Percentiles rank a stretch among this genome's conserved stretches.
Evolutionary conservation across 139 green algal genomes (phyloP).

Genomic region (Tetradesmus lagerheimii): DNA sequence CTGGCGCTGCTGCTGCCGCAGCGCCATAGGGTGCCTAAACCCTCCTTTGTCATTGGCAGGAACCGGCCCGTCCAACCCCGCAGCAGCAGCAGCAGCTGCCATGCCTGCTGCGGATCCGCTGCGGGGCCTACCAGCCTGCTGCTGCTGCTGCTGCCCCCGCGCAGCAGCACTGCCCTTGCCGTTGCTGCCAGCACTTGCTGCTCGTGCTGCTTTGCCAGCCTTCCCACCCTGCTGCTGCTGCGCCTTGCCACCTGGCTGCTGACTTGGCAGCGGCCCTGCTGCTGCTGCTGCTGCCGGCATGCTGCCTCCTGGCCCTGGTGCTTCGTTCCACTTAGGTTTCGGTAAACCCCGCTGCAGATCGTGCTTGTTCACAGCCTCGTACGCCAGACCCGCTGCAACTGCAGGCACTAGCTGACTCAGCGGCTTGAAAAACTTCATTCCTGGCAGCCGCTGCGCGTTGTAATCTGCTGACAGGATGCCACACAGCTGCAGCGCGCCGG

Average conservation of each 20-base stretch:
- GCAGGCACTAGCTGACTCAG: slow-evolving; percentile 10
- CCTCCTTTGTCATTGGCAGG: not conserved
- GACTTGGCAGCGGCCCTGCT: not conserved
- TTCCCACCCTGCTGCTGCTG: not conserved
- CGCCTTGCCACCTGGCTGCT: not conserved
- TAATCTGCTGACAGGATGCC: slow-evolving; percentile 41
- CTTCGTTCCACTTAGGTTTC: slow-evolving; percentile 42
- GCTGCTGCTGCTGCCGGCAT: not conserved
- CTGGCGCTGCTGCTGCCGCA: slow-evolving; percentile 43
- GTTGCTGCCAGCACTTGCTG: not conserved
- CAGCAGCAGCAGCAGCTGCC: slow-evolving; percentile 9
- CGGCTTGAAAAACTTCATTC: slow-evolving; percentile 49
- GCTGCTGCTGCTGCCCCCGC: not conserved
- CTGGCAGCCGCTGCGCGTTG: slow-evolving; percentile 49
- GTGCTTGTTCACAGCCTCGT: slow-evolving; percentile 48
- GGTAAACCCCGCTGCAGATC: slow-evolving; percentile 43
- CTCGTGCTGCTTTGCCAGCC: not conserved
- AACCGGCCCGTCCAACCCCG: not conserved
- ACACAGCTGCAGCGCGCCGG: slow-evolving; percentile 5
- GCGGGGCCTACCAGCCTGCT: not conserved
- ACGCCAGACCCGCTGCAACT: slow-evolving; percentile 21
- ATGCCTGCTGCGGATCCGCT: slow-evolving; percentile 5
- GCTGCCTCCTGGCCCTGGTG: not conserved
- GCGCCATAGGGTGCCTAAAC: slow-evolving; percentile 31
- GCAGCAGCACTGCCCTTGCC: not conserved